Conservation (phyloP, 768 basidiomycete species). For the Sarcodon aspratus region DNA sequence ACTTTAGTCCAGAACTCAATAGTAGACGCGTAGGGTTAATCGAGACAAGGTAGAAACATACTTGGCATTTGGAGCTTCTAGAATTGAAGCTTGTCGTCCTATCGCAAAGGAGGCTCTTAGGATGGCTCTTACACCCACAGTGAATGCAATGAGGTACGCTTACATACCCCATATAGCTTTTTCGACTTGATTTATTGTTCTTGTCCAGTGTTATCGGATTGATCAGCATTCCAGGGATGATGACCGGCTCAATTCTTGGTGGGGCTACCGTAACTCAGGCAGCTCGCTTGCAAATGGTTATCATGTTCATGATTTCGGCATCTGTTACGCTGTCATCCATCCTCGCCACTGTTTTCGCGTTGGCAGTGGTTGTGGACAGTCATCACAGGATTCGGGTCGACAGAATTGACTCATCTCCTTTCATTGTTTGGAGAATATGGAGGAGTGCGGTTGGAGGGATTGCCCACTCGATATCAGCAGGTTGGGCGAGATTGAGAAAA, state of each 20-base stretch:
- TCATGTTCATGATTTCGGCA: conserved; percentile 89
- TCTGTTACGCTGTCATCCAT: conserved; percentile 64
- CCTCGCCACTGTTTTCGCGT: conserved; percentile 45
- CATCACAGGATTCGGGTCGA: conserved; percentile 57
- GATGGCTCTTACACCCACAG: conserved; percentile 66
- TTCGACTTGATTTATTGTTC: background rate
- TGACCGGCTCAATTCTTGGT: conserved; percentile 86
- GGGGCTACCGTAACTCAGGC: conserved; percentile 80
- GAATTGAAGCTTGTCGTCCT: conserved; percentile 75
- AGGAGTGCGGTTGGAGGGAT: background rate
- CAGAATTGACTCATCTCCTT: conserved; percentile 30
- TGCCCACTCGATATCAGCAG: no score
- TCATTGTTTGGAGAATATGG: background rate
- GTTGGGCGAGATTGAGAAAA: no score
- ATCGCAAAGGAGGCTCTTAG: conserved; percentile 71
- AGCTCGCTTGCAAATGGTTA: conserved; percentile 81
- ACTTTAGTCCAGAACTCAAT: background rate
- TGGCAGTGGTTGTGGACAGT: conserved; percentile 53
- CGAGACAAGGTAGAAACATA: conserved; percentile 78
- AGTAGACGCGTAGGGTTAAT: conserved; percentile 45
- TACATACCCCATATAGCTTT: background rate
- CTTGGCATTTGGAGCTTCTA: conserved; percentile 76
- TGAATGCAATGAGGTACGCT: conserved; percentile 75
- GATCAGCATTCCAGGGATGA: conserved; percentile 81
- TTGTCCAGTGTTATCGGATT: conserved; percentile 53